phyloP scores from a whole-genome alignment of 768 basidiomycete species.

The Termitomyces sp. region DNA sequence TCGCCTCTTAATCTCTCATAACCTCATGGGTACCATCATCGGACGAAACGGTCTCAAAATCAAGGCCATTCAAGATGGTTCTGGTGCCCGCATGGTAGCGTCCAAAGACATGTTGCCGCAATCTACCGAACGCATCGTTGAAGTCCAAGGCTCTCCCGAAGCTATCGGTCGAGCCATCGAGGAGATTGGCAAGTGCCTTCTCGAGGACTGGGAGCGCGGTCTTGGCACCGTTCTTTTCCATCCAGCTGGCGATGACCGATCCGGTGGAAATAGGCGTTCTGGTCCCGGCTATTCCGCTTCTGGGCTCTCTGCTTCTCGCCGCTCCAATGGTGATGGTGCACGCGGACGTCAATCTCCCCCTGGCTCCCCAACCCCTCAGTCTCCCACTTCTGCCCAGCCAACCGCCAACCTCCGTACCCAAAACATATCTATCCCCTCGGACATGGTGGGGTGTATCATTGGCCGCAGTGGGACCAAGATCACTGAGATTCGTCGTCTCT shows the following conservation, averaged over 20 bases:
- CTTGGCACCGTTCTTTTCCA: constrained; percentile 94
- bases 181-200: constrained; percentile 92
- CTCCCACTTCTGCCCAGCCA: constrained; percentile 49
- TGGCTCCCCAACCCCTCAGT: constrained; percentile 38
- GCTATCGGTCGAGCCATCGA: constrained; percentile 89
- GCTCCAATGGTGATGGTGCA: constrained; percentile 56
- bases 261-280: constrained; percentile 41
- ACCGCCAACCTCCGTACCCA: constrained; percentile 90
- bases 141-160: constrained; percentile 92
- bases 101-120: constrained; percentile 99
- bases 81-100: constrained; percentile 97
- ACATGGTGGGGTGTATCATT: constrained; percentile 98
- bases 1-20: constrained; percentile 97
- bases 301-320: constrained; percentile 48
- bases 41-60: constrained; percentile 96
- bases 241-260: constrained; percentile 78
- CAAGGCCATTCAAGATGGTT: constrained; percentile 95
- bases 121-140: constrained; percentile 98
- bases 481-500: constrained; percentile 96
- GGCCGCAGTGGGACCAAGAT: constrained; percentile 97
- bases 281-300: constrained; percentile 43
- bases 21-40: constrained; percentile 98
- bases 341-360: constrained; percentile 47
- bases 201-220: constrained; percentile 96
- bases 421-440: constrained; percentile 98